Evolutionary conservation across 2,329 filamentous ascomycete species (phyloP).

Genomic region (Fusarium tupiense): DNA sequence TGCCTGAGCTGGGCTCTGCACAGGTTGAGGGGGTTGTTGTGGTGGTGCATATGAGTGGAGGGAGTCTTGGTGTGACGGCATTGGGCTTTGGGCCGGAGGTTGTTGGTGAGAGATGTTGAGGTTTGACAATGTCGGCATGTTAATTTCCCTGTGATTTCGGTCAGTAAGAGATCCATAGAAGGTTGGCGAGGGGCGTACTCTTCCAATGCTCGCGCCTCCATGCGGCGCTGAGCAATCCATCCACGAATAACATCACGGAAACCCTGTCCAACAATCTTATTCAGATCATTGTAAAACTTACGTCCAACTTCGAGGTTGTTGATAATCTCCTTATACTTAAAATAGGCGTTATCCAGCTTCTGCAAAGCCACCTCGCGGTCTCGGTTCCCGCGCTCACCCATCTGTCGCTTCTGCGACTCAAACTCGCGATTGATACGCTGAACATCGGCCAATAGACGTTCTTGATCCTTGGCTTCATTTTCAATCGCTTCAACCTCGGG

Average conservation of each 20-base stretch:
- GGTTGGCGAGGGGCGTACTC: constrained; percentile 61
- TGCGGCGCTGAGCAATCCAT: constrained; percentile 82
- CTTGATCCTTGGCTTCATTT: constrained; percentile 80
- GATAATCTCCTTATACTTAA: constrained; percentile 96
- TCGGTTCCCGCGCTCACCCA: constrained; percentile 67
- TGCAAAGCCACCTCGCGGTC: constrained; percentile 90
- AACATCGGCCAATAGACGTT: constrained; percentile 74
- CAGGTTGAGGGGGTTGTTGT: constrained; percentile 32
- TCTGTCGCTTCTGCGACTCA: constrained; percentile 72
- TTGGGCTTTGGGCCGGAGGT: constrained; percentile 33
- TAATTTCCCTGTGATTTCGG: constrained; percentile 55
- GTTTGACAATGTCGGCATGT: constrained; percentile 61
- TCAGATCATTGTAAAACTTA: constrained; percentile 97
- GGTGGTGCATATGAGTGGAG: constrained; percentile 25
- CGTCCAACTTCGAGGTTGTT: constrained; percentile 89
- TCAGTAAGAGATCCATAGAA: constrained; percentile 1
- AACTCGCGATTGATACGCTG: constrained; percentile 83
- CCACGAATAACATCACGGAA: constrained; percentile 82
- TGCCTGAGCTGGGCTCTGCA: constrained; percentile 53
- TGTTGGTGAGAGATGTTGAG: constrained; percentile 51
- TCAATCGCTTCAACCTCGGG: constrained; percentile 76
- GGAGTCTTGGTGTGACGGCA: constrained; percentile 21
- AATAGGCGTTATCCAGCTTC: constrained; percentile 87
- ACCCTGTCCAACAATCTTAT: constrained; percentile 79
- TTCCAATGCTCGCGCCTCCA: constrained; percentile 83